Percentiles rank a stretch among this genome's conserved stretches.
Evolutionary conservation across 768 basidiomycete genomes (phyloP).

Genomic region (Sutorius australiensis): DNA sequence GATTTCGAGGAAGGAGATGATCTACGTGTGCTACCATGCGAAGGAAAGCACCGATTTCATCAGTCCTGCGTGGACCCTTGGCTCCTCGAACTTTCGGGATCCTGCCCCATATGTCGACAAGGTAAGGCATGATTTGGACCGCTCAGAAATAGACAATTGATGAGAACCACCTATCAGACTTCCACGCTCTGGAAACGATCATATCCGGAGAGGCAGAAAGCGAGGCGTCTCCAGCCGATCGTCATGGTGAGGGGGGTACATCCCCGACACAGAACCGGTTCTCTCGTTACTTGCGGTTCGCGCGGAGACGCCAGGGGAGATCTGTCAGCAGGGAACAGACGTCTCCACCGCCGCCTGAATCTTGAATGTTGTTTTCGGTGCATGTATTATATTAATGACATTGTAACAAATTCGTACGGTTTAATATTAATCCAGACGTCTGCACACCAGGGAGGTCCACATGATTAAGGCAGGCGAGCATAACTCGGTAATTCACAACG

Average conservation of each 20-base stretch:
- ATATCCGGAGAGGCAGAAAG: slow-evolving; percentile 35
- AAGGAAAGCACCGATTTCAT: slow-evolving; percentile 89
- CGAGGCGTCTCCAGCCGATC: slow-evolving; percentile 6
- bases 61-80: slow-evolving; percentile 89
- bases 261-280: slow-evolving; percentile 40
- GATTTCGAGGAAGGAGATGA: slow-evolving; percentile 96
- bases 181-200: slow-evolving; percentile 58
- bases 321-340: slow-evolving; percentile 32
- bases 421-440: background rate
- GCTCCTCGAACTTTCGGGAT: slow-evolving; percentile 84
- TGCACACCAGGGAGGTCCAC: no score
- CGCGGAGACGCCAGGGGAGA: slow-evolving; percentile 45
- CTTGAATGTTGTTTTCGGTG: slow-evolving; percentile 1
- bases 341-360: slow-evolving; percentile 10
- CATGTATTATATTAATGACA: background rate
- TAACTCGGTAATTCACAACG: background rate
- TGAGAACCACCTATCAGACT: slow-evolving; percentile 38
- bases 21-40: slow-evolving; percentile 85
- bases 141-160: background rate
- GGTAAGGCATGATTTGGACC: slow-evolving; percentile 42
- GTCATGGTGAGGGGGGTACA: slow-evolving; percentile 14
- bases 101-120: slow-evolving; percentile 90
- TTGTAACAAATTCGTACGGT: background rate
- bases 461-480: no score
- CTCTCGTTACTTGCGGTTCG: slow-evolving; percentile 56